These are phyloP conservation scores for Alternaria atra DNA, from an alignment of 2,329 filamentous ascomycete genomes.

Conservation along the genomic window DNA sequence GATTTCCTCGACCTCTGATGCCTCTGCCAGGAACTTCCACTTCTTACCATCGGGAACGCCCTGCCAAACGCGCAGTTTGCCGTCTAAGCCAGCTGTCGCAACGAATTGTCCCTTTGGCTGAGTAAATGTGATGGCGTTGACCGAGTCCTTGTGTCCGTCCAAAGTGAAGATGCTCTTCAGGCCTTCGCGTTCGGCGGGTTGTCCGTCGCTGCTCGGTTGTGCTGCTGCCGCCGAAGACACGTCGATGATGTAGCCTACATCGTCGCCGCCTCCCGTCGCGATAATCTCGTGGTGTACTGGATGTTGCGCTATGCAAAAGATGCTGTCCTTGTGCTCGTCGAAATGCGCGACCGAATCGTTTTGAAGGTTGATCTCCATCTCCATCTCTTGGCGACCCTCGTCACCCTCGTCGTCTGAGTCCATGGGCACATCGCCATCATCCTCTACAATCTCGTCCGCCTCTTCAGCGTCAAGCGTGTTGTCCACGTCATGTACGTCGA, in stretches of 20 bases:
- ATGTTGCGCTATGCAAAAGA: slow-evolving; percentile 95
- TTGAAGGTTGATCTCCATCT: slow-evolving; percentile 77
- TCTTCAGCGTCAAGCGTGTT: slow-evolving; percentile 81
- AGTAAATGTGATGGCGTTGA: slow-evolving; percentile 87
- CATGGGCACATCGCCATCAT: slow-evolving; percentile 79
- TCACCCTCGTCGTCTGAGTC: slow-evolving; percentile 73
- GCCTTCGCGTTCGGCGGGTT: slow-evolving; percentile 64
- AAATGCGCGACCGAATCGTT: slow-evolving; percentile 97
- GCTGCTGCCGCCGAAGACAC: slow-evolving; percentile 70
- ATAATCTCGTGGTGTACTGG: slow-evolving; percentile 79
- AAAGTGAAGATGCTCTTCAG: slow-evolving; percentile 75
- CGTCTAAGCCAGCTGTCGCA: slow-evolving; percentile 88
- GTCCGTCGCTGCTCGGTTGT: slow-evolving; percentile 66
- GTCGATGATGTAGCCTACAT: slow-evolving; percentile 88
- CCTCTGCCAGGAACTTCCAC: slow-evolving; percentile 76
- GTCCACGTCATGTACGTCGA: slow-evolving; percentile 67
- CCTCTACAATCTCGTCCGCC: slow-evolving; percentile 75
- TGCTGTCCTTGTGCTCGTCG: slow-evolving; percentile 86
- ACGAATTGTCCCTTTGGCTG: slow-evolving; percentile 83
- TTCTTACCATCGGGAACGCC: slow-evolving; percentile 59
- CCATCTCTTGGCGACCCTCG: slow-evolving; percentile 60
- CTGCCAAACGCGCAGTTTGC: slow-evolving; percentile 77
- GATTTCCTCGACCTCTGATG: slow-evolving; percentile 91
- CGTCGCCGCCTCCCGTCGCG: slow-evolving; percentile 86
- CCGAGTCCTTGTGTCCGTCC: slow-evolving; percentile 90